A percentile compares a stretch with the other conserved stretches of the same genome.
These are phyloP conservation scores for Lactarius akahatsu DNA, from an alignment of 768 basidiomycete genomes.

Conservation along the genomic window DNA sequence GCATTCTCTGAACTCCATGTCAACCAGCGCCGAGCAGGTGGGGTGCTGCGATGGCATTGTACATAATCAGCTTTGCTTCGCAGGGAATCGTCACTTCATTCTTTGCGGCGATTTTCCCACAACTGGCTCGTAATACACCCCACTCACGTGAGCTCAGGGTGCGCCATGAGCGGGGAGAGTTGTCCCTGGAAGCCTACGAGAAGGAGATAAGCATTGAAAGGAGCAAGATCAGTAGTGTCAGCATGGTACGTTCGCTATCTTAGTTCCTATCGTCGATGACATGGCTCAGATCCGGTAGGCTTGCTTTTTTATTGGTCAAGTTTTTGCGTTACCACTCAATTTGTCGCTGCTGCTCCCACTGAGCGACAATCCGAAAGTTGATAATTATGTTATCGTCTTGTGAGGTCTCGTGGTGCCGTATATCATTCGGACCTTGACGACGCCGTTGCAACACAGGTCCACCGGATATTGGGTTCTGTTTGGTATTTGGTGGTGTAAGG, in stretches of 20 bases:
- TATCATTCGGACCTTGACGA: background rate
- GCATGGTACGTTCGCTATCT: slow-evolving; percentile 50
- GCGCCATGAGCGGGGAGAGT: slow-evolving; percentile 59
- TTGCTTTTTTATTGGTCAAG: slow-evolving; percentile 76
- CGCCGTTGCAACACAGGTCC: slow-evolving; percentile 41
- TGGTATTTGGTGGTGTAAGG: slow-evolving; percentile 88
- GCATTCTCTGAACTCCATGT: background rate
- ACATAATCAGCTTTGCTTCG: slow-evolving; percentile 74
- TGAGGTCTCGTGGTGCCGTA: slow-evolving; percentile 36
- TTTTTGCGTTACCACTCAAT: slow-evolving; percentile 62
- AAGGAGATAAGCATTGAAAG: slow-evolving; percentile 76
- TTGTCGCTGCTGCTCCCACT: slow-evolving; percentile 69
- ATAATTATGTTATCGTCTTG: slow-evolving; percentile 75
- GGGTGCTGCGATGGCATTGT: slow-evolving; percentile 74
- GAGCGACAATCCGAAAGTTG: slow-evolving; percentile 54
- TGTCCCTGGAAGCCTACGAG: slow-evolving; percentile 63
- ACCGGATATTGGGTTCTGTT: slow-evolving; percentile 75
- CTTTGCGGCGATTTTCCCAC: slow-evolving; percentile 75
- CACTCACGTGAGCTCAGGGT: slow-evolving; percentile 56
- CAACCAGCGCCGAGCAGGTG: slow-evolving; percentile 60
- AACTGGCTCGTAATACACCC: slow-evolving; percentile 74
- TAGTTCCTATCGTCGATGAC: background rate
- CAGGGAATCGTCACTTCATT: slow-evolving; percentile 84
- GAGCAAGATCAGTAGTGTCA: slow-evolving; percentile 83
- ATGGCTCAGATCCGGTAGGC: slow-evolving; percentile 41